phyloP scores from a whole-genome alignment of 2,329 filamentous ascomycete species.

The Fusarium sp. region DNA sequence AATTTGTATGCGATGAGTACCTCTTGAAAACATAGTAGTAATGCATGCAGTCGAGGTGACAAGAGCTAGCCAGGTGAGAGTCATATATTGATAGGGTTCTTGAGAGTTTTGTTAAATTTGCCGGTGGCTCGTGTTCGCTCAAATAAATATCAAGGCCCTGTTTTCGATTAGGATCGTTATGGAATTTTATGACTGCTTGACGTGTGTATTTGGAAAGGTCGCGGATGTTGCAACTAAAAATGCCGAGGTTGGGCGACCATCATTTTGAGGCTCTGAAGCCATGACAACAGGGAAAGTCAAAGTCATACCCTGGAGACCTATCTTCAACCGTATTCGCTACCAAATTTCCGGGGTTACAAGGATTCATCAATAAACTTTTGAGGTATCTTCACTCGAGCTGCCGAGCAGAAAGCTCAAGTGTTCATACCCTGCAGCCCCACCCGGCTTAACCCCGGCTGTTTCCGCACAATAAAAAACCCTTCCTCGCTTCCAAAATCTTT shows the following conservation, averaged over 20 bases:
- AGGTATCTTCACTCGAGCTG: neutral
- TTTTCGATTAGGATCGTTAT: rapidly evolving
- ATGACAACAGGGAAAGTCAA: neutral
- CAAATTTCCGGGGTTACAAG: neutral
- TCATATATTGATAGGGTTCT: too few species aligned
- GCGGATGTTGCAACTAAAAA: too few species aligned
- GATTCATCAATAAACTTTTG: neutral
- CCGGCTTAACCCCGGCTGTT: slow-evolving; percentile 18
- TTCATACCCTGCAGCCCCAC: slow-evolving; percentile 14
- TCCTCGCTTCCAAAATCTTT: slow-evolving; percentile 54
- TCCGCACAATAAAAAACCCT: slow-evolving; percentile 25
- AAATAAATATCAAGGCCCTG: rapidly evolving
- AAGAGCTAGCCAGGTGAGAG: neutral
- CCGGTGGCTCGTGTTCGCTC: too few species aligned
- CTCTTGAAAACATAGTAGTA: neutral
- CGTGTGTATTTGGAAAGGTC: too few species aligned
- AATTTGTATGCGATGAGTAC: too few species aligned
- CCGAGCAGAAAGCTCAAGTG: neutral
- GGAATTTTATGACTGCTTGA: rapidly evolving
- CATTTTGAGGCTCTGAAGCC: too few species aligned
- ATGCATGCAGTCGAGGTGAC: too few species aligned
- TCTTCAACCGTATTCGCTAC: neutral
- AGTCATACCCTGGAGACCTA: neutral
- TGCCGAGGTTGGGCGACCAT: neutral
- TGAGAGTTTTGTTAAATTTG: rapidly evolving